Percentiles rank a stretch among this genome's conserved stretches.
Conservation (phyloP, 306 rosid genomes). For the Lathyrus sativus region DNA sequence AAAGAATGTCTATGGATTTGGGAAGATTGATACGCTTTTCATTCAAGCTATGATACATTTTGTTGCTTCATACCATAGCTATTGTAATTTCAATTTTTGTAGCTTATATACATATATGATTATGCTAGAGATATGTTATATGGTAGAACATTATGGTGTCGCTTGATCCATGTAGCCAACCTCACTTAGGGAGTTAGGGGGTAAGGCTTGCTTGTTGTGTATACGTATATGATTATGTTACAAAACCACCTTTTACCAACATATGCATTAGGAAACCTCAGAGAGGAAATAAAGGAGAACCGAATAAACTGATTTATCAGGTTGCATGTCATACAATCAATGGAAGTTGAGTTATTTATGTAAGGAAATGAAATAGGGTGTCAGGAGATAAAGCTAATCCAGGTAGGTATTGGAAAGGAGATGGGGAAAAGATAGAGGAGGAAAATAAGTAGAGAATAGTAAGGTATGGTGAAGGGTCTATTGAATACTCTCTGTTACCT, state of each 20-base stretch:
- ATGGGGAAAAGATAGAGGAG: slow-evolving; percentile 3
- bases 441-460: neutral
- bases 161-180: too few relatives aligned
- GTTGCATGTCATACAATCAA: neutral
- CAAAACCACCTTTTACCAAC: neutral
- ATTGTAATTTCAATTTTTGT: neutral
- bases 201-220: neutral
- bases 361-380: neutral
- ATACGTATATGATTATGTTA: neutral
- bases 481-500: neutral
- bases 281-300: neutral
- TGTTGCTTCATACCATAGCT: slow-evolving; percentile 5
- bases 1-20: slow-evolving; percentile 8
- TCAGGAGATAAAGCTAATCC: neutral
- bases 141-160: too few relatives aligned
- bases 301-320: neutral
- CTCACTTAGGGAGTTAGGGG: too few relatives aligned
- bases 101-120: too few relatives aligned
- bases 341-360: neutral
- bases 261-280: neutral
- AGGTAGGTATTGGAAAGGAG: neutral
- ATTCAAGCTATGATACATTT: neutral
- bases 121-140: too few relatives aligned
- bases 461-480: neutral
- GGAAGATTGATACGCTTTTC: neutral